Percentiles rank a stretch among this genome's conserved stretches.
phyloP scores from a whole-genome alignment of 495 filamentous ascomycete genomes.

The Physcia stellaris region DNA sequence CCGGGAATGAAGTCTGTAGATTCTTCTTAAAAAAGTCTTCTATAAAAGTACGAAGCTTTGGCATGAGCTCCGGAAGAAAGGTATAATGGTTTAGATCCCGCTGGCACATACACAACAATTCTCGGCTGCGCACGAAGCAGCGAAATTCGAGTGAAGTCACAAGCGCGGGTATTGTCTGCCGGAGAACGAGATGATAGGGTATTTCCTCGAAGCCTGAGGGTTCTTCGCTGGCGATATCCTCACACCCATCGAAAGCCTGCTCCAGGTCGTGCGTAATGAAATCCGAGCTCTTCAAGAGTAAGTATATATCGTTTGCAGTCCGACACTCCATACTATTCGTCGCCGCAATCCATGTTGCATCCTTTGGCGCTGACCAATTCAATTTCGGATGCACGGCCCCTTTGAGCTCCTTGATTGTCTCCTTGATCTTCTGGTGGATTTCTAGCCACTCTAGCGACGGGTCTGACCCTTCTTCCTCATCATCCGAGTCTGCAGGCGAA shows the following conservation, averaged over 20 bases:
- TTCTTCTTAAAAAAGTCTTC: slow-evolving; percentile 59
- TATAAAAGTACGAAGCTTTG: slow-evolving; percentile 46
- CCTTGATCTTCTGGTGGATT: slow-evolving; percentile 61
- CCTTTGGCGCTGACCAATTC: slow-evolving; percentile 95
- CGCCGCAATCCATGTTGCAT: slow-evolving; percentile 87
- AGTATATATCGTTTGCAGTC: slow-evolving; percentile 77
- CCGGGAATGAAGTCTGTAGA: slow-evolving; percentile 65
- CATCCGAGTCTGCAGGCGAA: slow-evolving; percentile 25
- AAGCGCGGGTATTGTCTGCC: slow-evolving; percentile 65
- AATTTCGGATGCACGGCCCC: slow-evolving; percentile 82
- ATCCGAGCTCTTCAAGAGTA: slow-evolving; percentile 81
- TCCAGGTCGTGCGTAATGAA: slow-evolving; percentile 92
- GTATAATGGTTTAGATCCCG: slow-evolving; percentile 82
- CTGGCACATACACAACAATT: slow-evolving; percentile 72
- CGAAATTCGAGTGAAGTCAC: slow-evolving; percentile 89
- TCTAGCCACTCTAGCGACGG: slow-evolving; percentile 50
- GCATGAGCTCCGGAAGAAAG: slow-evolving; percentile 56
- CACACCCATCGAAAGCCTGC: slow-evolving; percentile 77
- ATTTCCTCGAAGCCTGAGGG: slow-evolving; percentile 19
- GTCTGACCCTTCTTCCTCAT: slow-evolving; percentile 33
- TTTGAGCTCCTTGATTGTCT: slow-evolving; percentile 62
- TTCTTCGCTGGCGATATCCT: slow-evolving; percentile 22
- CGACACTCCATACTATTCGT: slow-evolving; percentile 86
- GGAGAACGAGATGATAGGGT: slow-evolving; percentile 59
- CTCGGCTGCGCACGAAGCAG: slow-evolving; percentile 73